These are phyloP conservation scores for Baorangia bicolor DNA, from an alignment of 768 basidiomycete genomes.

Conservation along the genomic window DNA sequence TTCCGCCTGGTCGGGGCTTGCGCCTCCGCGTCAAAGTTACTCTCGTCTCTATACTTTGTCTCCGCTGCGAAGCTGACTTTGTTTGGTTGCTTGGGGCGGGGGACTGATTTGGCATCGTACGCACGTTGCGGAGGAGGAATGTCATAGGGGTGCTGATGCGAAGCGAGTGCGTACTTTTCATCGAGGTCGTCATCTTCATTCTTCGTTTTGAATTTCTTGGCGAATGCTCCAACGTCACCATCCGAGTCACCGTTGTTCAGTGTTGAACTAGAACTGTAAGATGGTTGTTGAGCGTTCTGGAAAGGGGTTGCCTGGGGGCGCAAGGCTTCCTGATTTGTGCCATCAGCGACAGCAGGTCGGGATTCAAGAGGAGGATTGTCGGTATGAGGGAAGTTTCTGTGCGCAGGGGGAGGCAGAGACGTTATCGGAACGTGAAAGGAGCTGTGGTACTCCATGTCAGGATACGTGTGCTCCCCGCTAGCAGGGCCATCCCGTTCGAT, in stretches of 20 bases:
- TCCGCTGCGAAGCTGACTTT: constrained; percentile 43
- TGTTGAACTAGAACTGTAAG: constrained; percentile 40
- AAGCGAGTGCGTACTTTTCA: constrained; percentile 48
- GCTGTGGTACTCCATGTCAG: constrained; percentile 3
- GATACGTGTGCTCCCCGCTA: not conserved
- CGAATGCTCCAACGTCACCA: constrained; percentile 17
- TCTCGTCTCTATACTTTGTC: constrained; percentile 11
- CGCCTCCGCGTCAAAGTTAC: constrained; percentile 25
- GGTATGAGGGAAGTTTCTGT: not conserved
- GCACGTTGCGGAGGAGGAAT: constrained; percentile 51
- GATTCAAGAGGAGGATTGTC: not conserved
- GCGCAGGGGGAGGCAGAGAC: constrained; percentile 4
- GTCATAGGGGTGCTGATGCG: constrained; percentile 61
- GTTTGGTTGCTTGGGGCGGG: constrained; percentile 17
- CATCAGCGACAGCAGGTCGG: constrained; percentile 1
- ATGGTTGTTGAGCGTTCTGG: constrained; percentile 29
- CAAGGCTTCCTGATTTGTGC: not conserved
- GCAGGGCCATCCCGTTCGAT: not conserved
- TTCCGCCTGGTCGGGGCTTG: constrained; percentile 9
- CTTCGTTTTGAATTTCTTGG: constrained; percentile 12
- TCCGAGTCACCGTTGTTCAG: constrained; percentile 28
- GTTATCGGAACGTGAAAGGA: constrained; percentile 10
- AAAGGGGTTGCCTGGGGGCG: constrained; percentile 20
- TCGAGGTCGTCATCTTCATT: constrained; percentile 27
- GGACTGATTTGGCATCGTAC: constrained; percentile 29